Conservation (phyloP, 805 yeast genomes). For the Cyberlindnera maritima region DNA sequence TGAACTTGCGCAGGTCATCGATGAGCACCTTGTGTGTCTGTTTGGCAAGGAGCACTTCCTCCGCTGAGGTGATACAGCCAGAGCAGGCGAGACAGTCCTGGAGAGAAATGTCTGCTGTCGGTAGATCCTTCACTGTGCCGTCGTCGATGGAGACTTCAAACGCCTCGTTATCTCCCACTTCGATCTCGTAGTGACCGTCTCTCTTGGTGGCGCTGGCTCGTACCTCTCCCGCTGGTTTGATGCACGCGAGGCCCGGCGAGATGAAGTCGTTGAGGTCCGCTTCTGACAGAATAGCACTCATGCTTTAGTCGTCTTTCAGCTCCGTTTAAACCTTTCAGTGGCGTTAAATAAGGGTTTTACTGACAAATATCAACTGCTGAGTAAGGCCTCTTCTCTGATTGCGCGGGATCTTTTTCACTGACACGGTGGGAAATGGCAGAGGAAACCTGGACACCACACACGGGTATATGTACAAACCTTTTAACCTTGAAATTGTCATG, state of each 20-base stretch:
- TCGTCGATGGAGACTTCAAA: slow-evolving; percentile 67
- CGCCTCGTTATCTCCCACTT: slow-evolving; percentile 56
- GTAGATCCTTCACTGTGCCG: slow-evolving; percentile 41
- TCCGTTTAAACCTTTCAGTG: neutral
- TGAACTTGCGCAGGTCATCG: slow-evolving; percentile 44
- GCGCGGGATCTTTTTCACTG: slow-evolving; percentile 6
- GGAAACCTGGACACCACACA: slow-evolving; percentile 6
- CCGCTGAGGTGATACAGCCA: slow-evolving; percentile 98
- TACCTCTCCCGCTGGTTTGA: slow-evolving; percentile 69
- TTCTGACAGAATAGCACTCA: slow-evolving; percentile 87
- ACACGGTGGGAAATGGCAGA: slow-evolving; percentile 2
- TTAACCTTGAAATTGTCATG: neutral
- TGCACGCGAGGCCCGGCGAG: slow-evolving; percentile 91
- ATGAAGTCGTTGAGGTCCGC: slow-evolving; percentile 94
- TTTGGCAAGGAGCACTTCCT: slow-evolving; percentile 84
- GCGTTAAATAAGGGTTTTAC: neutral
- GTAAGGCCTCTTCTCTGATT: slow-evolving; percentile 10
- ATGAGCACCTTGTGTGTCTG: slow-evolving; percentile 84
- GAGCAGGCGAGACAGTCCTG: slow-evolving; percentile 95
- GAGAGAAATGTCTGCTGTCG: slow-evolving; percentile 83
- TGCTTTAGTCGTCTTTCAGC: slow-evolving; percentile 24
- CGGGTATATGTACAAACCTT: no score
- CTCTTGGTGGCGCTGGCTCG: slow-evolving; percentile 26
- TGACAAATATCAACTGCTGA: slow-evolving; percentile 3
- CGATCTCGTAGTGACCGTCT: slow-evolving; percentile 41